Base-by-base conservation (phyloP, 192 early-diverging fungal species). In the Funneliformis geosporum region DNA sequence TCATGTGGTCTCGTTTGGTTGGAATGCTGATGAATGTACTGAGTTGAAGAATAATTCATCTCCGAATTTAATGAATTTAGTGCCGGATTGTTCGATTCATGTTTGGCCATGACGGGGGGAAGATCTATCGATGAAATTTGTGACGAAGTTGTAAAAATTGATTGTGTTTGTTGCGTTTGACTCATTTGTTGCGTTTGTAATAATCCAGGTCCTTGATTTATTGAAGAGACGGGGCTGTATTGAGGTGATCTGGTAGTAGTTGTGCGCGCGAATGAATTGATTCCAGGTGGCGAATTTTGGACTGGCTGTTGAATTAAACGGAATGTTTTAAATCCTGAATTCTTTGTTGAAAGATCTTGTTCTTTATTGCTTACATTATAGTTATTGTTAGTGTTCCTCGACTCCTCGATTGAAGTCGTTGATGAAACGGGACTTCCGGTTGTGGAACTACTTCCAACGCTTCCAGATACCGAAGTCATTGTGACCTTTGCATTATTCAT, bases 131-230 rank as follows among this genome's bases (percentile, higher is more conserved):
- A 28, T 3, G 33, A 28, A 3, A 38, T 12, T 44, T 23, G 10
- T 28, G 60, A 23, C 9, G 60, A 18, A 43, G 75, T 18, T 21
- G 75, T 4, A 21, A 64, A 76, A 25, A 76, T 18, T 25, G 55
- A 43, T 60, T 76, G 60, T 25, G 12, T 28, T 76, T 76, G 75
- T 23, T 76, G 60, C 46, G 10, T 4, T n/a, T 76, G 75, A 60
- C 14, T 65, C 25, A 33, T 65, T 65, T 76, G 74, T 18, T 38
- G 75, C 11, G 25, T 11, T 76, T 60, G 60, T 25, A 42, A 60
- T 42, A 40, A 44, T 39, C 27, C 27, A 70, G 11, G 9, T 27
- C 28, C 39, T 18, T 21, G 18, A 23, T 75, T 62, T 42, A 62
- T 11, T 27, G 50, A 59, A 0, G 74, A 64, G 10, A 62, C 10